Evolutionary conservation across 164 flowering plant species (phyloP).

Genomic region (Vitis cinerea): DNA sequence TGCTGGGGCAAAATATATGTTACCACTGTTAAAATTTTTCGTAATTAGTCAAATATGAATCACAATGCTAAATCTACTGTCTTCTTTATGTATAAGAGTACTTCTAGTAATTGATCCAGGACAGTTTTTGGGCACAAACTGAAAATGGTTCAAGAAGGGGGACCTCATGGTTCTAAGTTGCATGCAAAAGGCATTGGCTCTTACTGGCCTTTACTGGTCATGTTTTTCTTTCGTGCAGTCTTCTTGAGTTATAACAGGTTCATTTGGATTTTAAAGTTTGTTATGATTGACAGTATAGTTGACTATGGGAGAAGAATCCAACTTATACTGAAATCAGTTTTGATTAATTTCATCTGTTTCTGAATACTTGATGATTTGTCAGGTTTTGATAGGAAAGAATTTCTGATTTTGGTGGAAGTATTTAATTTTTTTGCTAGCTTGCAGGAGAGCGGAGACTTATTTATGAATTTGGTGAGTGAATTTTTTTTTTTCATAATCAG

Average conservation of each 20-base stretch:
- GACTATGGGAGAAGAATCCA: neutral
- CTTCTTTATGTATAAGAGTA: no score
- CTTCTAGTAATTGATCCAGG: no score
- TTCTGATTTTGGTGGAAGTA: no score
- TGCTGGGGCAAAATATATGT: no score
- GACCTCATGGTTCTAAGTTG: constrained; percentile 1
- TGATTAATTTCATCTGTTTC: no score
- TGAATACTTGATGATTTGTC: neutral
- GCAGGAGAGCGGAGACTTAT: neutral
- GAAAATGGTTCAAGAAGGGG: no score
- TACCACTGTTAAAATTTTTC: no score
- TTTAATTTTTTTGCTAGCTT: neutral
- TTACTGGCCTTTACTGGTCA: neutral
- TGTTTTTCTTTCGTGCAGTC: neutral
- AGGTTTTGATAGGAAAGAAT: neutral
- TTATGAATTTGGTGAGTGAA: neutral
- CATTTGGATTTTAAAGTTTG: neutral
- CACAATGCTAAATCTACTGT: no score
- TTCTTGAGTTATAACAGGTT: neutral
- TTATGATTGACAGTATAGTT: neutral
- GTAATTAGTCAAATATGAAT: no score
- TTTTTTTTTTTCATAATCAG: constrained; percentile 30
- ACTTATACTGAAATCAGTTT: neutral
- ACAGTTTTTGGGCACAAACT: no score
- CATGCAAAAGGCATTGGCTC: neutral